These are phyloP conservation scores for Skeletonema grethae DNA, from an alignment of 108 stramenopile genomes.

Conservation along the genomic window DNA sequence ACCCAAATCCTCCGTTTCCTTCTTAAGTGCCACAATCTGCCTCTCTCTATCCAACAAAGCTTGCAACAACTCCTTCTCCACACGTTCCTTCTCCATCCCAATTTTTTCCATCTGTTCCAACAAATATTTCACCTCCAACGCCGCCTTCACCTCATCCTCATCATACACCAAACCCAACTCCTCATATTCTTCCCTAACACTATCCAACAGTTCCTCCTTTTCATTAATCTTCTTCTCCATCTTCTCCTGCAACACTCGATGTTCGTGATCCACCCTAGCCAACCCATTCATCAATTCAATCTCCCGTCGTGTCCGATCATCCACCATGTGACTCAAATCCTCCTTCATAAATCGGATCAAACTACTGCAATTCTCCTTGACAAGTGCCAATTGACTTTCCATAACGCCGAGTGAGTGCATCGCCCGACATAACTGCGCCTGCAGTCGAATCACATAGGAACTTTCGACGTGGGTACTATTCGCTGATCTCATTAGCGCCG, in stretches of 20 bases:
- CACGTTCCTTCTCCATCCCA: constrained; percentile 50
- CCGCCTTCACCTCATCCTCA: constrained; percentile 43
- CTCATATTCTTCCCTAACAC: constrained; percentile 53
- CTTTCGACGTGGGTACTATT: constrained; percentile 45
- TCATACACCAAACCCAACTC: constrained; percentile 49
- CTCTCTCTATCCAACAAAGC: constrained; percentile 61
- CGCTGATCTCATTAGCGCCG: constrained; percentile 33
- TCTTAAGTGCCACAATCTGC: constrained; percentile 36
- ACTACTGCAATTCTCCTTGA: constrained; percentile 43
- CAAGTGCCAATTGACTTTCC: constrained; percentile 77
- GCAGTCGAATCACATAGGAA: constrained; percentile 72
- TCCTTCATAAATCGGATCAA: constrained; percentile 60
- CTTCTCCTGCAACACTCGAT: constrained; percentile 54
- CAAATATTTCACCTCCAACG: constrained; percentile 50
- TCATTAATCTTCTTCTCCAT: constrained; percentile 55
- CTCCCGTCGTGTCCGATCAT: constrained; percentile 72
- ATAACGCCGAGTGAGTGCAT: constrained; percentile 84
- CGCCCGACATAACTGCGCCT: constrained; percentile 81
- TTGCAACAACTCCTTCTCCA: constrained; percentile 68
- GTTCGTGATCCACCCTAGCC: constrained; percentile 56
- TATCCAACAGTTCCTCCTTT: constrained; percentile 51
- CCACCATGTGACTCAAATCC: constrained; percentile 50
- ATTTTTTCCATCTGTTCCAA: constrained; percentile 50
- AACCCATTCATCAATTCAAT: constrained; percentile 76
- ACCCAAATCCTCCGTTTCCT: constrained; percentile 49